Evolutionary conservation across 495 filamentous ascomycete genomes (phyloP).

Genomic region (Alectoria sarmentosa): DNA sequence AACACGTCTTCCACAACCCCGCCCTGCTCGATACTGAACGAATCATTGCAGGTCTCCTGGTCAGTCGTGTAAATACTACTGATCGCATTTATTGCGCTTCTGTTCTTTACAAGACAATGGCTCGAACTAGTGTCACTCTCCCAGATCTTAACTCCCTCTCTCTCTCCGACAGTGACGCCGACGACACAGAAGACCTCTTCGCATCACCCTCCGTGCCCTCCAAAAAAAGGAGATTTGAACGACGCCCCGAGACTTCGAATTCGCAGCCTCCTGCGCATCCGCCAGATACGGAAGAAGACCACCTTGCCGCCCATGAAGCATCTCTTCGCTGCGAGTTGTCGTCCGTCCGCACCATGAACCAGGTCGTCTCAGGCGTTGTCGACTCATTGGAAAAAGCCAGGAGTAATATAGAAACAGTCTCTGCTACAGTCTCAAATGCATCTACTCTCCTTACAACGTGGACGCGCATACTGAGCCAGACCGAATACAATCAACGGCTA

Average conservation of each 20-base stretch:
- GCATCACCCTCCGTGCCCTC: conserved; percentile 52
- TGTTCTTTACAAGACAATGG: conserved; percentile 16
- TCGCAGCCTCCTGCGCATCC: conserved; percentile 1
- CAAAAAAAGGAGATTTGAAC: conserved; percentile 31
- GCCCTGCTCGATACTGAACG: background rate
- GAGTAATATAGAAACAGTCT: conserved; percentile 92
- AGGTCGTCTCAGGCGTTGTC: conserved; percentile 78
- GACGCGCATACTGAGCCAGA: conserved; percentile 92
- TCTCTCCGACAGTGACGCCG: conserved; percentile 54
- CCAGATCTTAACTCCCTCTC: conserved; percentile 45
- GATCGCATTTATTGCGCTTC: too few species aligned
- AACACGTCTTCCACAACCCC: conserved; percentile 18
- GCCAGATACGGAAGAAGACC: conserved; percentile 48
- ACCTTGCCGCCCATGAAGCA: conserved; percentile 52
- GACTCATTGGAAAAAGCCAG: conserved; percentile 72
- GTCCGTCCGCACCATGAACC: conserved; percentile 74
- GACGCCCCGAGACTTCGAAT: conserved; percentile 26
- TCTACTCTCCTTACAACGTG: conserved; percentile 92
- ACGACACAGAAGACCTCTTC: conserved; percentile 66
- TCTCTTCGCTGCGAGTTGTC: conserved; percentile 71
- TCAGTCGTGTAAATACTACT: background rate
- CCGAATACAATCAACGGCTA: conserved; percentile 91
- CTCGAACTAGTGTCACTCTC: conserved; percentile 27
- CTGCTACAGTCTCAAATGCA: conserved; percentile 76
- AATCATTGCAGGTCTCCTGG: background rate